These are phyloP conservation scores for Rhizopogon roseolus DNA, from an alignment of 768 basidiomycete species.

Conservation along the genomic window DNA sequence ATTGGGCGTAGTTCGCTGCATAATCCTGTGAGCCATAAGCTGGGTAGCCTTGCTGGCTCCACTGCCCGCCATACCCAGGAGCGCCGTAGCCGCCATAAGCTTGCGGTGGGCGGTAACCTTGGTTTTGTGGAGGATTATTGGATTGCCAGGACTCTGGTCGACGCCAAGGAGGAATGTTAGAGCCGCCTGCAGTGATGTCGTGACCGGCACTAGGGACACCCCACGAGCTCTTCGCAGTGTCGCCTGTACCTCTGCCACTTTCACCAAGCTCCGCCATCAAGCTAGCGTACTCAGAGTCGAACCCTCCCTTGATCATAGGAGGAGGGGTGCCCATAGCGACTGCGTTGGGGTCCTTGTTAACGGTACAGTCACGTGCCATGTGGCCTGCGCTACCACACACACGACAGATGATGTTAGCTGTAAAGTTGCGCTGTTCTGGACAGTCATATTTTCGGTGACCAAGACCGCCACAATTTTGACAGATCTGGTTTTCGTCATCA, in stretches of 20 bases:
- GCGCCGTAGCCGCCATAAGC: constrained; percentile 44
- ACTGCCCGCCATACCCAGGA: constrained; percentile 37
- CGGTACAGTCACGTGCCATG: constrained; percentile 98
- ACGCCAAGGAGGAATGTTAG: constrained; percentile 87
- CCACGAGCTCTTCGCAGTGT: constrained; percentile 51
- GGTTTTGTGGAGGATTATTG: constrained; percentile 40
- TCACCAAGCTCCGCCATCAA: constrained; percentile 99
- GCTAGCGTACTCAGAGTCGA: constrained; percentile 97
- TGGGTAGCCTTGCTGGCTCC: constrained; percentile 32
- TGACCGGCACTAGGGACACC: constrained; percentile 63
- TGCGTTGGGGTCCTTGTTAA: constrained; percentile 85
- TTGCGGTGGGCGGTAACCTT: constrained; percentile 70
- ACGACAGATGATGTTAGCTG: constrained; percentile 98
- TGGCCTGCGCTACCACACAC: constrained; percentile 97
- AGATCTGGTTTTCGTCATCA: constrained; percentile 99
- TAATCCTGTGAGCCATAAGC: constrained; percentile 56
- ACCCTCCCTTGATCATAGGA: constrained; percentile 65
- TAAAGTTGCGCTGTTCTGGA: constrained; percentile 96
- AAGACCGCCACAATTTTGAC: constrained; percentile 92
- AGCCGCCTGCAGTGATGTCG: constrained; percentile 54
- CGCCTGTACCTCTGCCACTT: constrained; percentile 52
- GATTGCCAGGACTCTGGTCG: constrained; percentile 86
- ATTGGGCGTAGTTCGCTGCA: constrained; percentile 72
- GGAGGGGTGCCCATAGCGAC: constrained; percentile 38
- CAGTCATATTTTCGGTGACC: constrained; percentile 99